Evolutionary conservation across 352 stramenopile genomes (phyloP).

Genomic region (Globisporangium acanthophoron): DNA sequence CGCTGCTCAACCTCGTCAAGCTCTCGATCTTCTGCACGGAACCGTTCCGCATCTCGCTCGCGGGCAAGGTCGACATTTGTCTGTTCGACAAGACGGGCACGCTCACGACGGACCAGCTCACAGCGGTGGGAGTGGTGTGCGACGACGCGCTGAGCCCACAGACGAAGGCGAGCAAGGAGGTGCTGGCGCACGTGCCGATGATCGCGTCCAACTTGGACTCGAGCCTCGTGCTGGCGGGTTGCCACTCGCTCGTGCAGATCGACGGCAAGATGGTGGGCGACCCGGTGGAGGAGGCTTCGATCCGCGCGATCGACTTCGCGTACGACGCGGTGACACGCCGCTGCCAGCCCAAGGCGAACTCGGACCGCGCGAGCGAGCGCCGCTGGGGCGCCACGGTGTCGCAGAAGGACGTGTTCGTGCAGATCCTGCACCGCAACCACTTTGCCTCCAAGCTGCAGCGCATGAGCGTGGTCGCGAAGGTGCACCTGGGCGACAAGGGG

Average conservation of each 20-base stretch:
- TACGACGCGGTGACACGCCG: conserved; percentile 70
- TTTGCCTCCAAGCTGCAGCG: conserved; percentile 96
- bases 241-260: conserved; percentile 97
- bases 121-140: conserved; percentile 89
- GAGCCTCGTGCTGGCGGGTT: conserved; percentile 84
- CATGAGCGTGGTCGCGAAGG: conserved; percentile 95
- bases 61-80: conserved; percentile 95
- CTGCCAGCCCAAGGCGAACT: conserved; percentile 70
- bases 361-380: conserved; percentile 60
- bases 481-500: conserved; percentile 70
- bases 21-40: conserved; percentile 98
- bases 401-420: conserved; percentile 77
- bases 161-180: conserved; percentile 28
- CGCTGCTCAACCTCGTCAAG: conserved; percentile 93
- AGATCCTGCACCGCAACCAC: conserved; percentile 93
- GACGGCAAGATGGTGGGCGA: conserved; percentile 96
- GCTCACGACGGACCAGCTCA: conserved; percentile 96
- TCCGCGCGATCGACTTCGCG: conserved; percentile 95
- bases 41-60: conserved; percentile 96
- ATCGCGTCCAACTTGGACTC: conserved; percentile 78
- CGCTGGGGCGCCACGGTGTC: conserved; percentile 63
- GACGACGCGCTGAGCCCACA: conserved; percentile 43
- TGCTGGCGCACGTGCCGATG: conserved; percentile 73
- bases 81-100: conserved; percentile 99
- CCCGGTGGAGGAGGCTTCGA: conserved; percentile 96